Percentiles rank a stretch among this genome's conserved stretches.
phyloP scores from a whole-genome alignment of 371 early-diverging fungal genomes.

The Mortierella sp. region DNA sequence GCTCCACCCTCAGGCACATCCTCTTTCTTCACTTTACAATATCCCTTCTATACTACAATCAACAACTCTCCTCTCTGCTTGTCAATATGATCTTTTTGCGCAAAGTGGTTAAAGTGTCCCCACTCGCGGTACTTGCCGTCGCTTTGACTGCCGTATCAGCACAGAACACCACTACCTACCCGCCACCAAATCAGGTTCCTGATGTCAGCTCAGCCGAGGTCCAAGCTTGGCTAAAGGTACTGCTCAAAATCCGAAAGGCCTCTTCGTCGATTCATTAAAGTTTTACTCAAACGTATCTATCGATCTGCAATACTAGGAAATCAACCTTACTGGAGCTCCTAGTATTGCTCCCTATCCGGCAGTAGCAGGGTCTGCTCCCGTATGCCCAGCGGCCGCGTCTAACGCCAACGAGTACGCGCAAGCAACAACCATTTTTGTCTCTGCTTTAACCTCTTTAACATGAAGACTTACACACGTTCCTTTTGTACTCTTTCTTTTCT shows the following conservation, averaged over 20 bases:
- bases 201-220: constrained; percentile 6
- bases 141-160: constrained; percentile 6
- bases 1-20: too few relatives aligned
- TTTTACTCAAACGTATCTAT: too few relatives aligned
- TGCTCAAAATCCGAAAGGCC: not conserved
- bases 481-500: not conserved
- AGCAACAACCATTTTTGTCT: not conserved
- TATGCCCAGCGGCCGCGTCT: constrained; percentile 1
- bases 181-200: constrained; percentile 1
- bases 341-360: not conserved
- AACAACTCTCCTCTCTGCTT: too few relatives aligned
- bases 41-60: too few relatives aligned
- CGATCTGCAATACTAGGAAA: constrained; percentile 1
- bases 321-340: constrained; percentile 16
- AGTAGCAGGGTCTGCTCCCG: constrained; percentile 4
- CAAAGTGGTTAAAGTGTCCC: not conserved
- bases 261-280: too few relatives aligned
- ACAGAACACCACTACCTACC: not conserved
- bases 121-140: not conserved
- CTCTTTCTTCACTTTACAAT: too few relatives aligned
- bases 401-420: constrained; percentile 15
- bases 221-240: constrained; percentile 12
- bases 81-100: too few relatives aligned
- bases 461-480: not conserved
- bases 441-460: not conserved